Evolutionary conservation across 345 rosid species (phyloP), one percentile per base, ranked within the genome.

Genomic region (Pelargonium nanum): DNA sequence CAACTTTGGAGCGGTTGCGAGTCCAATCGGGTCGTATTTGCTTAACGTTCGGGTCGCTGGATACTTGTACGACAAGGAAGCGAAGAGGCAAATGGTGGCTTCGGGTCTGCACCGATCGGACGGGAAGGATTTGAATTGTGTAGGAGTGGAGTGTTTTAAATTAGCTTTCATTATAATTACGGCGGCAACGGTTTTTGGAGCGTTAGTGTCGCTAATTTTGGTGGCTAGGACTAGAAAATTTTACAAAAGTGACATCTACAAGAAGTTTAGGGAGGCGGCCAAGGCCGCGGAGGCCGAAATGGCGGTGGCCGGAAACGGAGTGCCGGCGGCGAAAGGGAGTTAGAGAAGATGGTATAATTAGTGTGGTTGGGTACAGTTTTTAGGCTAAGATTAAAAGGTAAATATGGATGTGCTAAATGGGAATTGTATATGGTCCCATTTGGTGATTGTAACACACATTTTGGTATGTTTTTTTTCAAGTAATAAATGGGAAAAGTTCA

Each of bases 221-320:
- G 93, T 76, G 24, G 0, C 63, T 7, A 78, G 93, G 76, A 86
- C 93, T 0, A 76, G 75, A 58, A 76, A 80, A 21, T 84, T 86
- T 74, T 82, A 83, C 22, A 69, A 67, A 76, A 67, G 84, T 61
- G 93, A 86, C 58, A 75, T 86, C 10, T 86, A 86, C 60, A 78
- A 77, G 69, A 86, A 74, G 67, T 82, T 80, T 57, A 60, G 85
- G 58, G 81, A 83, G 57, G 77, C 68, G 21, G 82, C 72, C 5
- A 57, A 64, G 40, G 70, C 68, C 4, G 75, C 71, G 0, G 85
- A 75, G 72, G 61, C 20, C 1, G 79, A 82, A 51, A 74, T 80
- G 80, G 70, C 70, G 19, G 19, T 19, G 30, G 53, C 71, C 4
- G 67, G 64, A 44, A 19, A 19, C 10, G 10, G 54, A 17, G 21